phyloP scores from a whole-genome alignment of 345 rosid genomes.

The Hypericum perforatum region DNA sequence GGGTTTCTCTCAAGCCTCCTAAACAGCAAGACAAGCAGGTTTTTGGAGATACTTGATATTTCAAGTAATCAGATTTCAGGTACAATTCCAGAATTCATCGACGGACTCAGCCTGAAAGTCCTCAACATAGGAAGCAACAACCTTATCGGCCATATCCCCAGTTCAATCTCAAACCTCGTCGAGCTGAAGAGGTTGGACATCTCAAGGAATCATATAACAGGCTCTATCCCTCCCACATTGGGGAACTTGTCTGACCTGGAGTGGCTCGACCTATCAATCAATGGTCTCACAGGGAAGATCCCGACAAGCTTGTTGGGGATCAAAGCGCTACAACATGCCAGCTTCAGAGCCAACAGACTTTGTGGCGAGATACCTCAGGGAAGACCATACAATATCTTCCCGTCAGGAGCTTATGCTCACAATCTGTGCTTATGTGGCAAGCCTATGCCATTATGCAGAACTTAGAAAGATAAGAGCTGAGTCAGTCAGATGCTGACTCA shows the following conservation, averaged over 20 bases:
- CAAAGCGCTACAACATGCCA: constrained; percentile 45
- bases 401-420: constrained; percentile 72
- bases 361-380: constrained; percentile 93
- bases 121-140: constrained; percentile 73
- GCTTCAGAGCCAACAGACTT: constrained; percentile 77
- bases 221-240: constrained; percentile 51
- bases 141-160: constrained; percentile 62
- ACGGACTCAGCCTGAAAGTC: constrained; percentile 53
- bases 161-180: constrained; percentile 61
- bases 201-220: constrained; percentile 63
- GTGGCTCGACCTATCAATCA: constrained; percentile 78
- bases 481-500: constrained; percentile 74
- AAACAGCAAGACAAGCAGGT: constrained; percentile 63
- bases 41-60: constrained; percentile 56
- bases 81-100: constrained; percentile 48
- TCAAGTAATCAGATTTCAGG: constrained; percentile 64
- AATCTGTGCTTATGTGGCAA: constrained; percentile 89
- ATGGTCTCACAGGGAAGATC: constrained; percentile 58
- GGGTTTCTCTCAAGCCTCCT: constrained; percentile 63
- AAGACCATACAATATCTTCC: constrained; percentile 72
- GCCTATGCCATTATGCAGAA: constrained; percentile 71
- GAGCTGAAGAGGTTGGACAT: constrained; percentile 56
- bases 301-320: constrained; percentile 58
- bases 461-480: constrained; percentile 20
- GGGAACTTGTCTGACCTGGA: constrained; percentile 50